Conservation (phyloP, 2,329 filamentous ascomycete genomes). For the Dothideomycetes sp. region DNA sequence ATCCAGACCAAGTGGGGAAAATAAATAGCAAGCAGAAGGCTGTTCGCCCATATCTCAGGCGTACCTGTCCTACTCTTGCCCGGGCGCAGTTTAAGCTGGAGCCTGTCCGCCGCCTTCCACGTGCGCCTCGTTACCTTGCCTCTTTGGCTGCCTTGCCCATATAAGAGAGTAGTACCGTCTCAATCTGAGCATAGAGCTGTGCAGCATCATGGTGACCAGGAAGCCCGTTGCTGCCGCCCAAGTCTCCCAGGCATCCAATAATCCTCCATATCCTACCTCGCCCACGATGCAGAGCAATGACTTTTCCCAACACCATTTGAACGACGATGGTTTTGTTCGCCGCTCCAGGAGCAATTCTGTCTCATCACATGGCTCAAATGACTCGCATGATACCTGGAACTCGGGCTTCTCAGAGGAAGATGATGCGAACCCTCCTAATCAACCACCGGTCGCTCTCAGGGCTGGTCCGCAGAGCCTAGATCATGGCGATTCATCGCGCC, state of each 20-base stretch:
- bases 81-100: background rate
- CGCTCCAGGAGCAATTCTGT: slow-evolving; percentile 9
- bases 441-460: slow-evolving; percentile 4
- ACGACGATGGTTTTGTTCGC: slow-evolving; percentile 12
- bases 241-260: slow-evolving; percentile 27
- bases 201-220: slow-evolving; percentile 30
- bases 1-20: no score
- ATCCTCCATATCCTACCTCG: slow-evolving; percentile 34
- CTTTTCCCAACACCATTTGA: slow-evolving; percentile 2
- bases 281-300: slow-evolving; percentile 21
- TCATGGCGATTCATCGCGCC: slow-evolving; percentile 1
- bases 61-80: no score
- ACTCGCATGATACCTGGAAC: slow-evolving; percentile 25
- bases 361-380: slow-evolving; percentile 12
- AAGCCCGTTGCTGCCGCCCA: slow-evolving; percentile 28
- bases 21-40: no score
- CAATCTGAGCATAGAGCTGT: no score
- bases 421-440: slow-evolving; percentile 14
- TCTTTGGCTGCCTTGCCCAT: no score
- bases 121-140: background rate
- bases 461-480: slow-evolving; percentile 3
- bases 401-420: slow-evolving; percentile 19
- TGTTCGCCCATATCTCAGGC: no score
- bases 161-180: no score
- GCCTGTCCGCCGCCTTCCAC: background rate